A percentile compares a stretch with the other conserved stretches of the same genome.
Conservation (phyloP, 768 basidiomycete genomes). For the Clitopilus hobsonii region DNA sequence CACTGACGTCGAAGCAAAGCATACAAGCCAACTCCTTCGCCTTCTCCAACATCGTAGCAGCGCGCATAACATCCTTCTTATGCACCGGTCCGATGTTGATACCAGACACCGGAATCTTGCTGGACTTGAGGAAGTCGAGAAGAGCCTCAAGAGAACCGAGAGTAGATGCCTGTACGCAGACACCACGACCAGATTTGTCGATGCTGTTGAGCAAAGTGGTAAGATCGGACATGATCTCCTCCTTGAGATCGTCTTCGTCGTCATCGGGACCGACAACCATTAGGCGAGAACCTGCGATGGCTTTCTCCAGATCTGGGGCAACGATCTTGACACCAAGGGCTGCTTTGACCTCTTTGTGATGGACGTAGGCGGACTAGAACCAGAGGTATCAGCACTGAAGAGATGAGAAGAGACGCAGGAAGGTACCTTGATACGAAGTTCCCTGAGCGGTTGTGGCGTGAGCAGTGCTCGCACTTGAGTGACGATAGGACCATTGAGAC, state of each 20-base stretch:
- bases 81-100: constrained; percentile 98
- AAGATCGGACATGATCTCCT: constrained; percentile 96
- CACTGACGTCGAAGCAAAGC: constrained; percentile 92
- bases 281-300: constrained; percentile 93
- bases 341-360: constrained; percentile 96
- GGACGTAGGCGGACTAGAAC: constrained; percentile 85
- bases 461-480: constrained; percentile 91
- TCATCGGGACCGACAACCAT: constrained; percentile 93
- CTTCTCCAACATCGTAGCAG: constrained; percentile 91
- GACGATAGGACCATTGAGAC: constrained; percentile 94
- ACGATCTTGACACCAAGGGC: constrained; percentile 94
- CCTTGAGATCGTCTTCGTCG: constrained; percentile 91
- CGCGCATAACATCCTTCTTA: constrained; percentile 91
- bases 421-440: constrained; percentile 94
- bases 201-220: constrained; percentile 84
- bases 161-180: constrained; percentile 96
- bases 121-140: constrained; percentile 88
- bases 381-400: constrained; percentile 9
- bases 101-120: constrained; percentile 96
- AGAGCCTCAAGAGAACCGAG: constrained; percentile 96
- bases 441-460: constrained; percentile 94
- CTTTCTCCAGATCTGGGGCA: constrained; percentile 94
- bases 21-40: constrained; percentile 94
- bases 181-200: constrained; percentile 93
- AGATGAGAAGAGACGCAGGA: too few species aligned